phyloP scores from a whole-genome alignment of 2,329 filamentous ascomycete species.

The Aspergillus transmontanensis region DNA sequence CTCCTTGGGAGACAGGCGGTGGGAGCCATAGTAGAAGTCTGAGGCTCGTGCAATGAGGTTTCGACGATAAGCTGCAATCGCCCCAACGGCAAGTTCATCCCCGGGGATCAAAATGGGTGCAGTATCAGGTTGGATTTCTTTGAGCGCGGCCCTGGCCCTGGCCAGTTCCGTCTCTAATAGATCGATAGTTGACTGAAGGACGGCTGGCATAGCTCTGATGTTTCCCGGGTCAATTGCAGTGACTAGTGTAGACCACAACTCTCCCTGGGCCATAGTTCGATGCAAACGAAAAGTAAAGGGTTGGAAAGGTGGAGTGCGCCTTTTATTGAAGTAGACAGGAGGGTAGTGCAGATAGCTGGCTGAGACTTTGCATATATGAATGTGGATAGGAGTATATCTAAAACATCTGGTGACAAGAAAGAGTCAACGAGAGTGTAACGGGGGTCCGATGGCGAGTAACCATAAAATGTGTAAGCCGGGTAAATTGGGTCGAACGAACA shows the following conservation, averaged over 20 bases:
- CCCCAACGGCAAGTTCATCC: slow-evolving; percentile 41
- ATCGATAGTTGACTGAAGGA: slow-evolving; percentile 45
- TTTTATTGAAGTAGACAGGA: neutral
- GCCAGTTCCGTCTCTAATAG: slow-evolving; percentile 45
- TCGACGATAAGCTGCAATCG: slow-evolving; percentile 42
- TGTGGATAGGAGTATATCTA: neutral
- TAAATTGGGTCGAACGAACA: neutral
- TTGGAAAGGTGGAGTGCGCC: neutral
- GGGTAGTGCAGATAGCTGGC: neutral
- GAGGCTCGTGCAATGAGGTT: slow-evolving; percentile 40
- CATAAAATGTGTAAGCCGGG: neutral
- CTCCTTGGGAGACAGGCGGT: slow-evolving; percentile 40
- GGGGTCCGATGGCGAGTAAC: neutral
- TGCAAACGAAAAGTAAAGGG: neutral
- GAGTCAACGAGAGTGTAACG: neutral
- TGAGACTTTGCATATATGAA: neutral
- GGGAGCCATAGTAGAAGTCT: slow-evolving; percentile 38
- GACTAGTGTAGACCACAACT: slow-evolving; percentile 40
- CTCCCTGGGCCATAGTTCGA: slow-evolving; percentile 36
- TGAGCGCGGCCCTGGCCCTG: slow-evolving; percentile 44
- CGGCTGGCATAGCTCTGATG: slow-evolving; percentile 41
- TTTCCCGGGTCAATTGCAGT: slow-evolving; percentile 40
- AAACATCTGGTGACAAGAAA: neutral
- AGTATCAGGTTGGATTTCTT: slow-evolving; percentile 42
- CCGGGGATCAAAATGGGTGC: slow-evolving; percentile 28